Percentiles rank a stretch among this genome's conserved stretches.
These are phyloP conservation scores for Plectosphaerella sp. DNA, from an alignment of 2,329 filamentous ascomycete species.

Conservation along the genomic window DNA sequence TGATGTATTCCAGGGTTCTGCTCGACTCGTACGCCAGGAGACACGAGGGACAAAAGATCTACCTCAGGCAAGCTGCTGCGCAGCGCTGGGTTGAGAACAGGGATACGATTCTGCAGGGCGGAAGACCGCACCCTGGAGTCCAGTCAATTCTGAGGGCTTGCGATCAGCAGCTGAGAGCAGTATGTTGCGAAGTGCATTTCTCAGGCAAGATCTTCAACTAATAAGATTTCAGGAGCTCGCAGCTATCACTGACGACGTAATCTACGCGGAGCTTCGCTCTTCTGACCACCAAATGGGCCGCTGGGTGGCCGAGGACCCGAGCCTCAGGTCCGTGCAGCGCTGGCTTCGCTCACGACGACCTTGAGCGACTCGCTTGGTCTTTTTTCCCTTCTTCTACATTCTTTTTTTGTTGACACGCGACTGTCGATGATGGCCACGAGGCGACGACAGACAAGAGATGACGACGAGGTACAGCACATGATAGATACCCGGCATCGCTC, in stretches of 20 bases:
- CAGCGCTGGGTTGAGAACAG: conserved; percentile 56
- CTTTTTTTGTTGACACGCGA: neutral
- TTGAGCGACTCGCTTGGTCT: neutral
- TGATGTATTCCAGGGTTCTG: conserved; percentile 37
- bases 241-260: conserved; percentile 52
- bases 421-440: neutral
- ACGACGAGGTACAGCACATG: neutral
- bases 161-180: conserved; percentile 52
- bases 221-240: conserved; percentile 46
- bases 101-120: conserved; percentile 47
- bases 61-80: conserved; percentile 54
- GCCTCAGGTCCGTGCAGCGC: conserved; percentile 50
- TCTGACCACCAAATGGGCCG: conserved; percentile 52
- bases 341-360: conserved; percentile 47
- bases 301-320: conserved; percentile 61
- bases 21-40: conserved; percentile 58
- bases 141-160: conserved; percentile 46
- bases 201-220: neutral
- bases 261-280: conserved; percentile 51
- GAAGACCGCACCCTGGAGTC: conserved; percentile 40
- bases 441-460: neutral
- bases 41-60: conserved; percentile 63
- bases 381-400: neutral
- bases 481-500: conserved; percentile 1
- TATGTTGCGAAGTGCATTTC: conserved; percentile 28